Evolutionary conservation across 768 basidiomycete genomes (phyloP), one percentile per base, ranked within the genome.

Genomic region (Tylopilus plumbeoviolaceoides): DNA sequence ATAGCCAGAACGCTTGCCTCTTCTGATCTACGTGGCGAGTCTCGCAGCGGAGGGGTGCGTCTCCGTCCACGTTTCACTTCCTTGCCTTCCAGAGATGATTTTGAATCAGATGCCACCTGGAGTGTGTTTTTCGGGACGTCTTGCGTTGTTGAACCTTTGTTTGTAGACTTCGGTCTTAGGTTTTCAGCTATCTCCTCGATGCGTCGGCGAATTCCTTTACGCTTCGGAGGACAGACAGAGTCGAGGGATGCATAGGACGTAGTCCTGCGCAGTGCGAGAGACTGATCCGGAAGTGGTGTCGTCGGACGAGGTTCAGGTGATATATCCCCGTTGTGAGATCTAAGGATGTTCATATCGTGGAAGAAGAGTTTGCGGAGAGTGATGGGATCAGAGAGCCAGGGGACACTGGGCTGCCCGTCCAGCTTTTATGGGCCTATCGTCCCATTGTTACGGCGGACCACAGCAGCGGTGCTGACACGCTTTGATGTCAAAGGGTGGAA

Each of bases 161-260:
- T 62, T 30, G 25, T 2, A 7, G 50, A 17, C 20, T 44, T 53
- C 2, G 30, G 33, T 27, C 56, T 60, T 36, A 55, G 15, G 33
- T 25, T 31, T 4, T 53, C 38, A 1, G 55, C 52, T 11, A 55
- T 57, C 10, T 63, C 57, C 9, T 18, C 10, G 41, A 63, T 53
- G 41, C 49, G 46, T 28, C 51, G 61, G 36, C 61, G 59, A 27
- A 62, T 6, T 10, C 56, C 53, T 43, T 49, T 57, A 8, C 7
- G 27, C 4, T 15, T 43, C 17, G 53, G 14, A 17, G 55, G 50
- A n/a, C 49, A 40, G 18, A 58, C 12, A 0, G 63, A 63, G 9
- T 59, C 53, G 35, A 65, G 33, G 17, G 61, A 66, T 12, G 56
- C 50, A 35, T 11, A 39, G 7, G 65, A 67, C 10, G 27, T 18